Base-by-base conservation (phyloP, 2,329 filamentous ascomycete species). In the Trichoderma sp. region DNA sequence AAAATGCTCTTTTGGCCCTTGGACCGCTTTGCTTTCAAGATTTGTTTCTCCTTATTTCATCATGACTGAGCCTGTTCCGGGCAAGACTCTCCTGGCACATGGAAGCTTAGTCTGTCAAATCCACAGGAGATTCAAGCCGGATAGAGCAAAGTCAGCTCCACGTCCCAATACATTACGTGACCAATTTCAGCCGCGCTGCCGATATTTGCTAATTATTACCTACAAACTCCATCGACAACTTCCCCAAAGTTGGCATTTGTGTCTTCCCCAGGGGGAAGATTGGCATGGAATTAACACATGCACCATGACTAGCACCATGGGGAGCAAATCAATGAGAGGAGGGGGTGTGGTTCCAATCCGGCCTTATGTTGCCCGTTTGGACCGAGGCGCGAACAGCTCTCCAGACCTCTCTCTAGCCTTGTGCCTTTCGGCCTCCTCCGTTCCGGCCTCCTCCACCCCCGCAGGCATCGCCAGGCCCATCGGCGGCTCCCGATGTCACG, bases 151-250 rank as follows among this genome's bases (percentile, higher is more conserved):
- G 67, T 36, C 67, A 62, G 67, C 67, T 70, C 67, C 67, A 53
- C 67, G 67, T 11, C 30, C 39, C 11, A 36, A 70, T 53, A 62
- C 57, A 70, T 70, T 70, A 62, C 67, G 67, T 70, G 61, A 70
- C 67, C 43, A 24, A 47, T 36, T 62, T 36, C 39, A 51, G 26
- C 56, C 56, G 26, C 5, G 14, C 36, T 51, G 39, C n/a, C 18
- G 66, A n/a, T 11, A 62, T 70, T 70, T 70, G 57, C 39, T 70
- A 70, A 70, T 70, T n/a, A 70, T 70, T 62, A 70, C 67, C 67
- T 70, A 70, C 39, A 21, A 67, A 67, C 32, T 34, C 64, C 47
- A 39, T 57, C 15, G 12, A 11, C 43, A 66, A 36, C 8, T 36
- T 24, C 47, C 30, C 63, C 62, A 53, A 34, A 21, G 24, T n/a